These are phyloP conservation scores for Fusarium verticillioides DNA, from an alignment of 2,329 filamentous ascomycete genomes.

Conservation along the genomic window DNA sequence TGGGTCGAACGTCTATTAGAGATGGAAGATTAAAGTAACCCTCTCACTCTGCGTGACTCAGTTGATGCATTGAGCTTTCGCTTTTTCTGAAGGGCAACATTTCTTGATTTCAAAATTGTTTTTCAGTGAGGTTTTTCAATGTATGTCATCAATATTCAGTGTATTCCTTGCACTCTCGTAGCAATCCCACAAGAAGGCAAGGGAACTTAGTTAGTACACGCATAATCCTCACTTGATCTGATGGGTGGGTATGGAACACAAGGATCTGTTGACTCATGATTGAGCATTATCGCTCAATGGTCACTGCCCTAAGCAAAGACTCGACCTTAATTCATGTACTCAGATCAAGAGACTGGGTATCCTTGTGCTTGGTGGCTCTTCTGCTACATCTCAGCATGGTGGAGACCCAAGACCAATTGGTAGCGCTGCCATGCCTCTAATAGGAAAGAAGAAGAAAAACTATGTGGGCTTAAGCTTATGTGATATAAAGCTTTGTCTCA, in stretches of 20 bases:
- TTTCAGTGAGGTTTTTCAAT: neutral
- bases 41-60: slow-evolving; percentile 64
- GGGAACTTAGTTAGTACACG: neutral
- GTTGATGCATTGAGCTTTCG: slow-evolving; percentile 57
- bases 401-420: neutral
- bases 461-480: neutral
- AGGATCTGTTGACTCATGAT: slow-evolving; percentile 5
- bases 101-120: neutral
- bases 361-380: neutral
- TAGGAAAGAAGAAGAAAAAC: neutral
- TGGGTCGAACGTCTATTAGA: slow-evolving; percentile 66
- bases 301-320: slow-evolving; percentile 1
- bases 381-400: neutral
- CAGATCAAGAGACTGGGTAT: neutral
- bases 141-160: neutral
- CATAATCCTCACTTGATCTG: neutral
- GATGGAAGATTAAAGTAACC: slow-evolving; percentile 63
- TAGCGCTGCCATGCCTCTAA: neutral
- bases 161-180: neutral
- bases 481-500: neutral
- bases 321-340: slow-evolving; percentile 2
- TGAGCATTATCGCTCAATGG: neutral
- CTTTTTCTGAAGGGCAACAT: slow-evolving; percentile 62
- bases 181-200: neutral
- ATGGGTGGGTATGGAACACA: neutral